These are phyloP conservation scores for Cenchrus americanus DNA, from an alignment of 176 grass and related monocot species.

Conservation along the genomic window DNA sequence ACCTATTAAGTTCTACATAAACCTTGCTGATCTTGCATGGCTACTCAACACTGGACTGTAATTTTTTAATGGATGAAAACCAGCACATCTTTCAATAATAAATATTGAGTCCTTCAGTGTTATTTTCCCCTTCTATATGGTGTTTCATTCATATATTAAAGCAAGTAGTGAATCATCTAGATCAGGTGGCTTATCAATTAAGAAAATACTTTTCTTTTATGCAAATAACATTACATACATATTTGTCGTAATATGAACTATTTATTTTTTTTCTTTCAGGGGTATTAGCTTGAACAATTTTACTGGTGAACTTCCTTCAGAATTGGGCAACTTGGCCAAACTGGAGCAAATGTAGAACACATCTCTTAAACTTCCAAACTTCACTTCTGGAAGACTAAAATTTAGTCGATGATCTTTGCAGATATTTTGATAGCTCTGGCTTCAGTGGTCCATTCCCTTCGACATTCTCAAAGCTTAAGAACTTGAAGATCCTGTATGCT, in stretches of 20 bases:
- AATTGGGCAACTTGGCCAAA: conserved; percentile 57
- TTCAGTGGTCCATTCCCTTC: conserved; percentile 63
- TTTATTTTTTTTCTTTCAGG: conserved; percentile 27
- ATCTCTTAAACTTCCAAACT: conserved; percentile 3
- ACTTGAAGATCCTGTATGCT: conserved; percentile 50
- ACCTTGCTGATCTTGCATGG: neutral
- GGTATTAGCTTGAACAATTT: conserved; percentile 52
- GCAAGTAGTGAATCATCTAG: neutral
- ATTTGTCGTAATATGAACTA: neutral
- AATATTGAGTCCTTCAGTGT: neutral
- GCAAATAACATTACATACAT: neutral
- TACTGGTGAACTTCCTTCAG: conserved; percentile 50
- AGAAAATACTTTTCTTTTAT: neutral
- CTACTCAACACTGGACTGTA: neutral
- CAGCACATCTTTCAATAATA: neutral
- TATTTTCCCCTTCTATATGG: neutral
- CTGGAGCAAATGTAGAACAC: conserved; percentile 36
- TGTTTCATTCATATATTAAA: neutral
- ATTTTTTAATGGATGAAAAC: neutral
- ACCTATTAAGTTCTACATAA: neutral
- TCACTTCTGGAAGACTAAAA: neutral
- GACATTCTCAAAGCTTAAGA: conserved; percentile 61
- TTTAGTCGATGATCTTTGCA: conserved; percentile 9
- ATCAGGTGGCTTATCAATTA: neutral
- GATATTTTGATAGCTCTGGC: conserved; percentile 72